Conservation (phyloP, 257 asterid genomes). For the Fraxinus excelsior region DNA sequence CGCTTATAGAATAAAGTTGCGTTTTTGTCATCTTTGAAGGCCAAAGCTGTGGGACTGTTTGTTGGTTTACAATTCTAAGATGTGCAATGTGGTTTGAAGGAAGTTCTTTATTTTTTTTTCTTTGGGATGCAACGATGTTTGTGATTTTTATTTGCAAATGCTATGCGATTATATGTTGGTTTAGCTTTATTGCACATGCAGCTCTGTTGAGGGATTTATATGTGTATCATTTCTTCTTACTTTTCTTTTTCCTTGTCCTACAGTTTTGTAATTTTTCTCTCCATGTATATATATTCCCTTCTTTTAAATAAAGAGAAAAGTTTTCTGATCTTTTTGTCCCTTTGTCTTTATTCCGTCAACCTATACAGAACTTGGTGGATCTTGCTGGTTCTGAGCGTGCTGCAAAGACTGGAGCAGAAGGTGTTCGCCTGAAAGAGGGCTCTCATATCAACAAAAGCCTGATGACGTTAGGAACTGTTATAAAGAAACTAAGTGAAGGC, state of each 20-base stretch:
- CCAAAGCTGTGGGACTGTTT: neutral
- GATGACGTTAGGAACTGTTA: slow-evolving; percentile 96
- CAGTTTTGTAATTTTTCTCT: neutral
- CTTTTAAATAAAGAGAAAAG: slow-evolving; percentile 1
- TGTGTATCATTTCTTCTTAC: slow-evolving; percentile 1
- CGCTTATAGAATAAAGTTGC: neutral
- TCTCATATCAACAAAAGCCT: slow-evolving; percentile 97
- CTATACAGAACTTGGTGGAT: slow-evolving; percentile 86
- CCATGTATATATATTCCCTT: neutral
- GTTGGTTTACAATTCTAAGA: neutral
- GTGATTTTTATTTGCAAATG: neutral
- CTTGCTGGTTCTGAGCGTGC: slow-evolving; percentile 99
- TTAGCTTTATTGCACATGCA: neutral
- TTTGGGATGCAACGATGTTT: neutral
- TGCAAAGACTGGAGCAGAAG: slow-evolving; percentile 99
- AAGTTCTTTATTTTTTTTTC: neutral
- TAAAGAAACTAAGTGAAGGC: slow-evolving; percentile 96
- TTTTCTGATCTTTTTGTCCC: slow-evolving; percentile 5
- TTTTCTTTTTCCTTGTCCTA: neutral
- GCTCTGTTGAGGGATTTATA: neutral
- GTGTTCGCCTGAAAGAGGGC: slow-evolving; percentile 96
- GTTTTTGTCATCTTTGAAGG: slow-evolving; percentile 5
- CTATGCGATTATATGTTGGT: neutral
- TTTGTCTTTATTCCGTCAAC: slow-evolving; percentile 26
- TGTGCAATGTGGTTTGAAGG: neutral